Evolutionary conservation across 345 rosid species (phyloP).

Genomic region (Trapa bicornis): DNA sequence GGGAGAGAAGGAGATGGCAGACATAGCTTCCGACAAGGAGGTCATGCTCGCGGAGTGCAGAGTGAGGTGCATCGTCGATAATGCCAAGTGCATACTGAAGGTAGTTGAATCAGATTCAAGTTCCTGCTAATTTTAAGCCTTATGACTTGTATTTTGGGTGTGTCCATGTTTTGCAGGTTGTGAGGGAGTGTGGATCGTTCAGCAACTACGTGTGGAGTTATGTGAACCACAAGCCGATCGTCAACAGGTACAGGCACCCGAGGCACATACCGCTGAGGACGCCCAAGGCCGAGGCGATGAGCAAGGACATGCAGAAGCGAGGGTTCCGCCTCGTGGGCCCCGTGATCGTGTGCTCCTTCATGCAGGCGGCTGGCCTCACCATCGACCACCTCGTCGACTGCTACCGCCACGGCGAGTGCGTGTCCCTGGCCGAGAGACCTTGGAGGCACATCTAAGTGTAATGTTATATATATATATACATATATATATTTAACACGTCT

Average conservation of each 20-base stretch:
- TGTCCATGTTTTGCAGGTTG: constrained; percentile 27
- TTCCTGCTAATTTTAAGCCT: no score
- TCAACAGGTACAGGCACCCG: constrained; percentile 56
- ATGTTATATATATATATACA: not conserved
- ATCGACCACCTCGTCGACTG: constrained; percentile 88
- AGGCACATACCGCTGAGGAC: constrained; percentile 72
- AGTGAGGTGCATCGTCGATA: constrained; percentile 76
- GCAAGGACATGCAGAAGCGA: constrained; percentile 64
- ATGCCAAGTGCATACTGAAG: constrained; percentile 80
- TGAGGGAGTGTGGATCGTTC: constrained; percentile 69
- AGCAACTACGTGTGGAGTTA: constrained; percentile 79
- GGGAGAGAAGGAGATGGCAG: constrained; percentile 70
- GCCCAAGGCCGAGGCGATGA: constrained; percentile 78
- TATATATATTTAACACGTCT: no score
- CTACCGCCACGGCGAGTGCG: constrained; percentile 65
- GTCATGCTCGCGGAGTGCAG: constrained; percentile 67
- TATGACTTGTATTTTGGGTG: no score
- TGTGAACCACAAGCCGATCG: constrained; percentile 65
- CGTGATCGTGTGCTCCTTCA: constrained; percentile 80
- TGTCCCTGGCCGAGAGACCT: constrained; percentile 72
- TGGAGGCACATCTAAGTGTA: constrained; percentile 57
- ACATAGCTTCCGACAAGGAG: constrained; percentile 61
- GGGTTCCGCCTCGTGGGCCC: constrained; percentile 93
- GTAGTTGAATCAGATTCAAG: constrained; percentile 13
- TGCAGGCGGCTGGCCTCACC: constrained; percentile 88